Percentiles rank a stretch among this genome's conserved stretches.
Evolutionary conservation across 768 basidiomycete species (phyloP).

Genomic region (Boletus sp.): DNA sequence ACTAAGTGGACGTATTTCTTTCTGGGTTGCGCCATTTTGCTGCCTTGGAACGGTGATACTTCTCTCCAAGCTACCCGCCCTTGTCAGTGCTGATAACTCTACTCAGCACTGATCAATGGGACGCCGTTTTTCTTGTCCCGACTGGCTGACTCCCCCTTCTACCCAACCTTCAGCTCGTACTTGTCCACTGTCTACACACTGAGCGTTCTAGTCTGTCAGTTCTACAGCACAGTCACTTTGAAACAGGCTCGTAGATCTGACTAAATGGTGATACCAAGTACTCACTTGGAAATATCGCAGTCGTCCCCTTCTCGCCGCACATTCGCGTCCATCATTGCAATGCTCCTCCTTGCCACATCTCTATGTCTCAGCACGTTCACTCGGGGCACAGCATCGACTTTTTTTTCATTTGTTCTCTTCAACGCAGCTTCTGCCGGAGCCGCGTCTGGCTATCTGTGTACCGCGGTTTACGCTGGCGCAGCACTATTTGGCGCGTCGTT

Average conservation of each 20-base stretch:
- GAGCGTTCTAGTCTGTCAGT: slow-evolving; percentile 66
- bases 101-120: slow-evolving; percentile 78
- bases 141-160: slow-evolving; percentile 55
- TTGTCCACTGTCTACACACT: slow-evolving; percentile 61
- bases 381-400: slow-evolving; percentile 46
- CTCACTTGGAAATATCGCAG: slow-evolving; percentile 35
- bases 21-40: slow-evolving; percentile 72
- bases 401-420: slow-evolving; percentile 64
- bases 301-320: slow-evolving; percentile 57
- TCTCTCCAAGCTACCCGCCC: background rate
- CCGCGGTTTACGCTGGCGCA: slow-evolving; percentile 74
- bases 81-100: background rate
- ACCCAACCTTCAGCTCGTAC: slow-evolving; percentile 61
- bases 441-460: slow-evolving; percentile 72
- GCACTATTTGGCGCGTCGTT: slow-evolving; percentile 72
- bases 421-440: slow-evolving; percentile 57
- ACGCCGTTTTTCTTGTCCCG: slow-evolving; percentile 77
- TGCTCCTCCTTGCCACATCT: slow-evolving; percentile 52
- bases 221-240: slow-evolving; percentile 67
- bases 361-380: slow-evolving; percentile 68
- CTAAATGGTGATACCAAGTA: background rate
- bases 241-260: slow-evolving; percentile 50
- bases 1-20: slow-evolving; percentile 67
- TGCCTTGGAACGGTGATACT: slow-evolving; percentile 85
- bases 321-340: slow-evolving; percentile 46